Evolutionary conservation across 352 stramenopile species (phyloP).

Genomic region (Pythium plurisporium): DNA sequence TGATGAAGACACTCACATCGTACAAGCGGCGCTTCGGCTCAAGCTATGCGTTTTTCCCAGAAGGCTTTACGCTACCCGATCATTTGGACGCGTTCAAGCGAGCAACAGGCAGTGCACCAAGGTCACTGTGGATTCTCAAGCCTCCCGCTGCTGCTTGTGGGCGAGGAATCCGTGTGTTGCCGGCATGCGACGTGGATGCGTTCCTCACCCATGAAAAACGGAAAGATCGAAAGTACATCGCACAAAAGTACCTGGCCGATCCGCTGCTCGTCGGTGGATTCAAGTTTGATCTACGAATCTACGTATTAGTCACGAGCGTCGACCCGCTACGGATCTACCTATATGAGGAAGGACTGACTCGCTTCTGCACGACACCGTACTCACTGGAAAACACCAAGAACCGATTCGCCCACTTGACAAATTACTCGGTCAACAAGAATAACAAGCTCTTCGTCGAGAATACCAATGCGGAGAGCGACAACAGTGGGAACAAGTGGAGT

Average conservation of each 20-base stretch:
- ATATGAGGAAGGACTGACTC: conserved; percentile 79
- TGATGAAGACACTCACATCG: conserved; percentile 70
- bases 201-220: conserved; percentile 19
- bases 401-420: conserved; percentile 67
- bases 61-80: conserved; percentile 77
- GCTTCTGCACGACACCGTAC: conserved; percentile 84
- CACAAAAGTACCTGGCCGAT: conserved; percentile 75
- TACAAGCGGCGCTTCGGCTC: conserved; percentile 52
- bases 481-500: conserved; percentile 68
- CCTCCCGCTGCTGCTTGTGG: conserved; percentile 83
- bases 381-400: conserved; percentile 56
- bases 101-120: conserved; percentile 2
- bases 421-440: conserved; percentile 75
- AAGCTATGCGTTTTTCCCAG: conserved; percentile 78
- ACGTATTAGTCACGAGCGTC: conserved; percentile 85
- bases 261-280: conserved; percentile 78
- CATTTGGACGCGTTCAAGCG: conserved; percentile 63
- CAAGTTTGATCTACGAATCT: conserved; percentile 90
- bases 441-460: conserved; percentile 63
- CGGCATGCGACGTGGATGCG: conserved; percentile 32
- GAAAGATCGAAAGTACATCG: conserved; percentile 40
- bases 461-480: conserved; percentile 30
- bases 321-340: conserved; percentile 84
- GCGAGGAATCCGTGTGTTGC: conserved; percentile 78
- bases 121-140: conserved; percentile 84